A percentile compares a stretch with the other conserved stretches of the same genome.
Evolutionary conservation across 192 early-diverging fungal genomes (phyloP).

Genomic region (Coemansia sp.): DNA sequence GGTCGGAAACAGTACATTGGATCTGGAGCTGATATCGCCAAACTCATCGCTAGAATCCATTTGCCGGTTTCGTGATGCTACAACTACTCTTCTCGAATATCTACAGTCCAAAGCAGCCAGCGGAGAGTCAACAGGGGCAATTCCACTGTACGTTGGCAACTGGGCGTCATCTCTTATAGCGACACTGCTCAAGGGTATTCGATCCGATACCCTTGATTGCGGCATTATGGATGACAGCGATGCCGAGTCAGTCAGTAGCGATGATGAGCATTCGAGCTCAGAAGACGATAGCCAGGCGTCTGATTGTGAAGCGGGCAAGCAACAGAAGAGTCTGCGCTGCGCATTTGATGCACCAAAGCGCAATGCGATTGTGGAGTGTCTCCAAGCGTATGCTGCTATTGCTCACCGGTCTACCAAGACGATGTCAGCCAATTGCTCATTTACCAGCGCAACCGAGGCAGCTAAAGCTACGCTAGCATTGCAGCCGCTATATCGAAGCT

Average conservation of each 20-base stretch:
- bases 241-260: background rate
- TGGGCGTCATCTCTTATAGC: slow-evolving; percentile 44
- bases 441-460: slow-evolving; percentile 31
- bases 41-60: slow-evolving; percentile 30
- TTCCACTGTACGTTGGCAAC: slow-evolving; percentile 34
- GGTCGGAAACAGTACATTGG: background rate
- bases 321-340: background rate
- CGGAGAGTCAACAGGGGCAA: slow-evolving; percentile 37
- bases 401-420: slow-evolving; percentile 40
- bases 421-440: slow-evolving; percentile 17
- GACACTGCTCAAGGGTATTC: slow-evolving; percentile 30
- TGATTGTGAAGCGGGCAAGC: background rate
- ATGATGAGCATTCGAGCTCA: slow-evolving; percentile 9
- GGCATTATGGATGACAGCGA: slow-evolving; percentile 2
- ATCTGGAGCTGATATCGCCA: slow-evolving; percentile 14
- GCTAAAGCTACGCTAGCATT: slow-evolving; percentile 53
- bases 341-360: slow-evolving; percentile 21
- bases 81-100: slow-evolving; percentile 27
- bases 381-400: slow-evolving; percentile 37
- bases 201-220: background rate
- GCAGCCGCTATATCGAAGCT: slow-evolving; percentile 65
- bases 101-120: slow-evolving; percentile 32
- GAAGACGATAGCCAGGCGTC: slow-evolving; percentile 3
- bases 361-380: slow-evolving; percentile 37
- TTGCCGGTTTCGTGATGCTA: slow-evolving; percentile 14